phyloP scores from a whole-genome alignment of 2,329 filamentous ascomycete genomes.

The Mycosphaerella sp. region DNA sequence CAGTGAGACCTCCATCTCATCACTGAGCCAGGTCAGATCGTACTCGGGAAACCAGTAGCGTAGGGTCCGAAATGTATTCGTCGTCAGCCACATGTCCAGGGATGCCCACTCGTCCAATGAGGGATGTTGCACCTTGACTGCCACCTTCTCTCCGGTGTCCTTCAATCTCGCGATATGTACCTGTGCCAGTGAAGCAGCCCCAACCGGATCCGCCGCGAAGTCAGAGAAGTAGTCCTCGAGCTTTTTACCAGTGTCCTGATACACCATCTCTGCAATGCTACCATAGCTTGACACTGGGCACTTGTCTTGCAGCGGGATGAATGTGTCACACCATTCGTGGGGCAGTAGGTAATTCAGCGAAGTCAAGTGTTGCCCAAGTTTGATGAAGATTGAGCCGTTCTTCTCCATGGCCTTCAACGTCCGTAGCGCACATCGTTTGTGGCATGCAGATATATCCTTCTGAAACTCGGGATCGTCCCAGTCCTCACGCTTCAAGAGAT shows the following conservation, averaged over 20 bases:
- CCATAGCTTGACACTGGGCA: slow-evolving; percentile 88
- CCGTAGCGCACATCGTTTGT: slow-evolving; percentile 84
- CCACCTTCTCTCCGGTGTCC: slow-evolving; percentile 76
- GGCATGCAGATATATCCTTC: slow-evolving; percentile 71
- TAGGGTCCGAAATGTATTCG: slow-evolving; percentile 81
- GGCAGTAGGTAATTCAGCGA: slow-evolving; percentile 94
- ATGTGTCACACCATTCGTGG: slow-evolving; percentile 87
- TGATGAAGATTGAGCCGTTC: slow-evolving; percentile 98
- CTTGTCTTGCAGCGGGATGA: slow-evolving; percentile 91
- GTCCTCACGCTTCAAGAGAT: slow-evolving; percentile 64
- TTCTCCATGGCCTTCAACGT: slow-evolving; percentile 83
- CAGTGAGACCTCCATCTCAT: slow-evolving; percentile 85
- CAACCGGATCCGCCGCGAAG: slow-evolving; percentile 74
- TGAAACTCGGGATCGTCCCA: slow-evolving; percentile 57
- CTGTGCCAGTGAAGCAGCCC: slow-evolving; percentile 88
- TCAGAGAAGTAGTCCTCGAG: slow-evolving; percentile 80
- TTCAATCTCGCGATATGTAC: slow-evolving; percentile 83
- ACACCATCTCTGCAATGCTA: slow-evolving; percentile 81
- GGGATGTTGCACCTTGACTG: slow-evolving; percentile 96
- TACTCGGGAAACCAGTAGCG: slow-evolving; percentile 97
- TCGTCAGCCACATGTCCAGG: slow-evolving; percentile 78
- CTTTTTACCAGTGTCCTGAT: slow-evolving; percentile 69
- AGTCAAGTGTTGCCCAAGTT: slow-evolving; percentile 91
- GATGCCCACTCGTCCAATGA: slow-evolving; percentile 81
- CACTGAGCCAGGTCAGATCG: slow-evolving; percentile 90